Conservation (phyloP, 768 basidiomycete genomes). For the Tricholoma sp. region DNA sequence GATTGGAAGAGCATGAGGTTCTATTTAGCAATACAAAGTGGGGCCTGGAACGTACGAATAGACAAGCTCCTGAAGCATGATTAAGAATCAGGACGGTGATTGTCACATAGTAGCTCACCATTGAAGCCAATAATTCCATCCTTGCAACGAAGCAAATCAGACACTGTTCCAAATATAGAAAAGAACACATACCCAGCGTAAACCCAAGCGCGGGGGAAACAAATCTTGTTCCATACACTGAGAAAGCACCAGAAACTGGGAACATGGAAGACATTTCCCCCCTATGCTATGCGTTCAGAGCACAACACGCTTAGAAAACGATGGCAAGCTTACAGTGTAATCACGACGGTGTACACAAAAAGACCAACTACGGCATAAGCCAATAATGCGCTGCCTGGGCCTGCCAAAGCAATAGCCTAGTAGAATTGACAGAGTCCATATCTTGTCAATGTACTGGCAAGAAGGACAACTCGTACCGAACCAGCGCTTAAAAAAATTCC, state of each 20-base stretch:
- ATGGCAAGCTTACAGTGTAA: conserved; percentile 38
- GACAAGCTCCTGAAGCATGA: conserved; percentile 19
- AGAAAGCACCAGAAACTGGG: conserved; percentile 59
- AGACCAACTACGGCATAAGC: conserved; percentile 56
- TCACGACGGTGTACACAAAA: conserved; percentile 58
- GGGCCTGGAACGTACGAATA: conserved; percentile 13
- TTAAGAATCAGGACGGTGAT: background rate
- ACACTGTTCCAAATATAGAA: background rate
- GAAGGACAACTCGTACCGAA: conserved; percentile 28
- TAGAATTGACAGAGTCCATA: background rate
- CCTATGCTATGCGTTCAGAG: conserved; percentile 18
- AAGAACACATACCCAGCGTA: conserved; percentile 36
- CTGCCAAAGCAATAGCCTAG: conserved; percentile 50
- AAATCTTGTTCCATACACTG: conserved; percentile 52
- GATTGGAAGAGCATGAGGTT: background rate
- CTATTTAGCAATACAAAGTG: background rate
- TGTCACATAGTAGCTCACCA: conserved; percentile 12
- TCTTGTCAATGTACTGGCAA: background rate
- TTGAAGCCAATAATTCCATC: conserved; percentile 59
- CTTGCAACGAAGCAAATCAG: conserved; percentile 16
- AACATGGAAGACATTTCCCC: conserved; percentile 67
- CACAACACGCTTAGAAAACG: background rate
- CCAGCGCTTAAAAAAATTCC: conserved; percentile 61
- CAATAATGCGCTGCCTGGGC: conserved; percentile 57
- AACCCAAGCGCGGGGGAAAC: conserved; percentile 59